Evolutionary conservation across 2,329 filamentous ascomycete genomes (phyloP).

Genomic region (Fusarium proliferatum): DNA sequence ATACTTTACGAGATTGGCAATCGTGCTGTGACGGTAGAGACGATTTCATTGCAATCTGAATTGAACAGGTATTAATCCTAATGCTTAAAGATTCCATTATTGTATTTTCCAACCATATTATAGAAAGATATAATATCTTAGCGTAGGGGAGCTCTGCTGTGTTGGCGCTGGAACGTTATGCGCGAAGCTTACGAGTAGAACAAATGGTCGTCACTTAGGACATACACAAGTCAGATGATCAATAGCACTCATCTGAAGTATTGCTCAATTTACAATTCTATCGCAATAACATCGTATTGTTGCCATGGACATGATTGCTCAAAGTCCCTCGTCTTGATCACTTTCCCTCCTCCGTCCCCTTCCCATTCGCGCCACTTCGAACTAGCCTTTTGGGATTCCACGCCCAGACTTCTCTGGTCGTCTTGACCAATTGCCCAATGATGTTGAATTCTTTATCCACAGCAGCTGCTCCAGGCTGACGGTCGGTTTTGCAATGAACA

Average conservation of each 20-base stretch:
- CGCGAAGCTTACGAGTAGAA: fast-evolving
- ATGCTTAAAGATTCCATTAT: fast-evolving
- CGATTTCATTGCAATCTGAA: fast-evolving
- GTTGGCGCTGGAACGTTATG: neutral
- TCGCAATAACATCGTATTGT: fast-evolving
- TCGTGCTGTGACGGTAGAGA: fast-evolving
- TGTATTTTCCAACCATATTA: fast-evolving
- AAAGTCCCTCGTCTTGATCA: neutral
- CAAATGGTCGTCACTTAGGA: neutral
- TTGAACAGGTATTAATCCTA: neutral
- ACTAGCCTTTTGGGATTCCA: neutral
- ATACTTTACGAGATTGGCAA: neutral
- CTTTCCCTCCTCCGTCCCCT: neutral
- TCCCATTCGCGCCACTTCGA: neutral
- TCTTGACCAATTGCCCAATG: neutral
- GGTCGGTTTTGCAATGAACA: neutral
- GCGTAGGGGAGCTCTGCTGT: fast-evolving
- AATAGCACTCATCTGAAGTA: fast-evolving
- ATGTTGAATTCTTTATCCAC: fast-evolving
- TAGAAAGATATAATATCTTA: fast-evolving
- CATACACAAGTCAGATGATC: neutral
- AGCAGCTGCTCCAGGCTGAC: neutral
- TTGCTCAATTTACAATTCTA: fast-evolving
- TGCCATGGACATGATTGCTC: fast-evolving
- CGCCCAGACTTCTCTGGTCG: neutral